Base-by-base conservation (phyloP, 768 basidiomycete genomes). In the Mycena maculata region DNA sequence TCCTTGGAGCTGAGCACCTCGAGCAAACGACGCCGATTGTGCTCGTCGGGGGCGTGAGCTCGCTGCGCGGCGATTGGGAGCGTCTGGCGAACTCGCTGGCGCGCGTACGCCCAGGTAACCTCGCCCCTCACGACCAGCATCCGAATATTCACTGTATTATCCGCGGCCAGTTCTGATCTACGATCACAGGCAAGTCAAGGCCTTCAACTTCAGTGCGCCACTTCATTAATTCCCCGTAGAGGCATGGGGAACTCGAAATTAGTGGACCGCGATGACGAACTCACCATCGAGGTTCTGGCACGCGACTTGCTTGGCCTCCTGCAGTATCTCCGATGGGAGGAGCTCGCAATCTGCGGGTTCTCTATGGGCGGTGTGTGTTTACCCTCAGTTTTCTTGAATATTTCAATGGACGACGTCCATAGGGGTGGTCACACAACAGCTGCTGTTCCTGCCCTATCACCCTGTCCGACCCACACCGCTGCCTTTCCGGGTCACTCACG, bases 311-410 rank as follows among this genome's bases (percentile, higher is more conserved):
- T 80, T 11, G 74, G 70, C 47, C 78, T 87, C n/a, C 67, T 86
- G 12, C 63, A 73, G 22, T 68, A 71, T 50, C 65, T 87, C 20
- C 71, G 75, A 20, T 86, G 85, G 83, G 79, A 76, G 58, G 72
- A 83, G 50, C 63, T 87, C 28, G 75, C 81, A 10, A 67, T 87
- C 10, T 83, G 84, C 58, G 85, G 84, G 4, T 85, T 81, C 72
- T 87, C 85, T 2, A 85, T 87, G 85, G 85, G 85, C 59, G 85
- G 85, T 85, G 68, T 10, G 20, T 38, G 12, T 11, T 20, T 16
- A 12, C 39, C 3, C n/a, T 30, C 22, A 27, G 60, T 39, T 16
- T 52, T 3, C 5, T 23, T 28, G 3, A 15, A 38, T 65, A 25
- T 23, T 9, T 22, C 7, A 50, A 25, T 36, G 7, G 22, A 25